phyloP scores from a whole-genome alignment of 257 asterid species.

The Salvia splendens region DNA sequence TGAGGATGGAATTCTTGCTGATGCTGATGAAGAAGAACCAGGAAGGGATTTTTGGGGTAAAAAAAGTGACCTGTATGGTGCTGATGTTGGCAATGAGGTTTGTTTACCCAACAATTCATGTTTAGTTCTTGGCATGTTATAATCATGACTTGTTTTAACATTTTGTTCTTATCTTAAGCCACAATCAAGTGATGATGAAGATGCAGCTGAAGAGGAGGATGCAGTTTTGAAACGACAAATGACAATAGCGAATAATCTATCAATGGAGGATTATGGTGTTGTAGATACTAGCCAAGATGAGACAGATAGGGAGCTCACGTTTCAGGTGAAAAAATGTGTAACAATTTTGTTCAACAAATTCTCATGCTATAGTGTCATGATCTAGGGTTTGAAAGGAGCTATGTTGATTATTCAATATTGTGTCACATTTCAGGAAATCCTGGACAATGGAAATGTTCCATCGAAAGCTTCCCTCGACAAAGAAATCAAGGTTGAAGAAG shows the following conservation, averaged over 20 bases:
- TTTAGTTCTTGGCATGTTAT: background rate
- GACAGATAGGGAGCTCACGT: slow-evolving; percentile 63
- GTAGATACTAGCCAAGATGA: slow-evolving; percentile 55
- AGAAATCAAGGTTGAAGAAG: slow-evolving; percentile 50
- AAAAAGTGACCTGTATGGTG: slow-evolving; percentile 44
- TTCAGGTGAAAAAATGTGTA: slow-evolving; percentile 55
- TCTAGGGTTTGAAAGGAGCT: slow-evolving; percentile 19
- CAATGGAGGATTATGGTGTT: slow-evolving; percentile 75
- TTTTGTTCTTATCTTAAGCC: slow-evolving; percentile 40
- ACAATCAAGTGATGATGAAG: slow-evolving; percentile 75
- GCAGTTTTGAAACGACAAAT: slow-evolving; percentile 70
- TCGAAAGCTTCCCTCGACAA: slow-evolving; percentile 43
- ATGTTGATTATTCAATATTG: slow-evolving; percentile 22
- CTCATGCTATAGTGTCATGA: slow-evolving; percentile 4
- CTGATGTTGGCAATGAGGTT: slow-evolving; percentile 59
- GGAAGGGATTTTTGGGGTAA: slow-evolving; percentile 57
- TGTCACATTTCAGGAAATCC: slow-evolving; percentile 57
- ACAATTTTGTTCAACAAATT: slow-evolving; percentile 6
- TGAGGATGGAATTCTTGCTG: slow-evolving; percentile 72
- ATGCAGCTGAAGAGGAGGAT: slow-evolving; percentile 69
- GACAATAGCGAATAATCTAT: slow-evolving; percentile 50
- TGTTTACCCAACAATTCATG: slow-evolving; percentile 5
- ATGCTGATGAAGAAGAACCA: slow-evolving; percentile 58
- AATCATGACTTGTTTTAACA: slow-evolving; percentile 27
- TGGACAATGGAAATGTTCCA: slow-evolving; percentile 50